Evolutionary conservation across 2,329 filamentous ascomycete species (phyloP).

Genomic region (Colletotrichum plurivorum): DNA sequence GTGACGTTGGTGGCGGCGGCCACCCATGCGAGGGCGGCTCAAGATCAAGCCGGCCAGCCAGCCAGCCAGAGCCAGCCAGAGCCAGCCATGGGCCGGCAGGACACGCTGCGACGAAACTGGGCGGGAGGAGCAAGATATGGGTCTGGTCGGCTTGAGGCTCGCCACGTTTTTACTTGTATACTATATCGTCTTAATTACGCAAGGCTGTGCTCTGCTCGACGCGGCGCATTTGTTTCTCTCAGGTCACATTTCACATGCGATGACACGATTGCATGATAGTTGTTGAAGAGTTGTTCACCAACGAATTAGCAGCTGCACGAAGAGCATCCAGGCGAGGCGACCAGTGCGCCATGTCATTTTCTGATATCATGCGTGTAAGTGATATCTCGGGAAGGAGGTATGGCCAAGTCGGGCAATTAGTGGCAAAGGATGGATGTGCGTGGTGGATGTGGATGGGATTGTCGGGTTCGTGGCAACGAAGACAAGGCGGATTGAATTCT

Average conservation of each 20-base stretch:
- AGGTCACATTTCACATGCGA: neutral
- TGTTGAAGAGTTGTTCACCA: neutral
- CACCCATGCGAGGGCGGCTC: neutral
- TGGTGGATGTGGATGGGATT: constrained; percentile 2
- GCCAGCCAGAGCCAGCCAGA: no score
- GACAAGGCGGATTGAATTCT: neutral
- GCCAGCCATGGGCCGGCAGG: no score
- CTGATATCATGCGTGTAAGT: constrained; percentile 6
- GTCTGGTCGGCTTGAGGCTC: constrained; percentile 29
- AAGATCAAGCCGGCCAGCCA: no score
- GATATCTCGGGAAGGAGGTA: neutral
- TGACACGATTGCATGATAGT: neutral
- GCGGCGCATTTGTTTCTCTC: constrained; percentile 37
- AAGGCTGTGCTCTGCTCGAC: constrained; percentile 34
- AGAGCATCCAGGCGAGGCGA: neutral
- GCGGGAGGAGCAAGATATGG: neutral
- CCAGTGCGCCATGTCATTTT: neutral
- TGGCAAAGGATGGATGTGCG: neutral
- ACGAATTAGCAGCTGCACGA: neutral
- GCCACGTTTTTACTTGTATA: constrained; percentile 26
- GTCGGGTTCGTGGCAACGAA: neutral
- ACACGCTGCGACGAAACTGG: neutral
- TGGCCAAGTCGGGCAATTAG: constrained; percentile 3
- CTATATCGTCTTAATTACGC: constrained; percentile 37
- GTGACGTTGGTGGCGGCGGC: constrained; percentile 12